These are phyloP conservation scores for Pseudoperonospora humuli DNA, from an alignment of 352 stramenopile species.

Conservation along the genomic window DNA sequence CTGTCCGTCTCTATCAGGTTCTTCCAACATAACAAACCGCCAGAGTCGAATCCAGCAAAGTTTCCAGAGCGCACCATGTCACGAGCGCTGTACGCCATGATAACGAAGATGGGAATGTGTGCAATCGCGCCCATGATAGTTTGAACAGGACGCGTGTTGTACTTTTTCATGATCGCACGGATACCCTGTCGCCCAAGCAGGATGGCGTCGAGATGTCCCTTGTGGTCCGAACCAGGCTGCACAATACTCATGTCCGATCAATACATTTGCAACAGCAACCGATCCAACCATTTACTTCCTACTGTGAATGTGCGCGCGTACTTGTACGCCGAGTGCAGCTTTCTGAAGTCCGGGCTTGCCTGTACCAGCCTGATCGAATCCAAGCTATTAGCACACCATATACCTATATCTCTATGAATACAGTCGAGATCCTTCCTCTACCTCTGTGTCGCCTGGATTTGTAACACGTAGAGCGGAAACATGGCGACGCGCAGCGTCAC, in stretches of 20 bases:
- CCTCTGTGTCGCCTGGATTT: slow-evolving; percentile 61
- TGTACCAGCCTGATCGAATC: slow-evolving; percentile 29
- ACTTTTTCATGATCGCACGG: slow-evolving; percentile 62
- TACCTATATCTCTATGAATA: neutral
- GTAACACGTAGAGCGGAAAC: slow-evolving; percentile 68
- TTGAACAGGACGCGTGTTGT: slow-evolving; percentile 61
- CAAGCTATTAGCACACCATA: slow-evolving; percentile 1
- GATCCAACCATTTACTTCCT: slow-evolving; percentile 3
- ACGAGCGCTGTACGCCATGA: slow-evolving; percentile 68
- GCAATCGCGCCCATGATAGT: slow-evolving; percentile 54
- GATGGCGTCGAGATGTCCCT: slow-evolving; percentile 43
- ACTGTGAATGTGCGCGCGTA: slow-evolving; percentile 66
- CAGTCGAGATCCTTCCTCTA: slow-evolving; percentile 2
- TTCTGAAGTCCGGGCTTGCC: slow-evolving; percentile 46
- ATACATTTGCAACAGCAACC: neutral
- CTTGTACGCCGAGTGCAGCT: slow-evolving; percentile 65
- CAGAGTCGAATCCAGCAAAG: slow-evolving; percentile 48
- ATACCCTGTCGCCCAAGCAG: slow-evolving; percentile 39
- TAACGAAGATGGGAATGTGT: slow-evolving; percentile 63
- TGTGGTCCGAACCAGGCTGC: slow-evolving; percentile 33
- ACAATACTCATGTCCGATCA: slow-evolving; percentile 9
- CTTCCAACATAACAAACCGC: slow-evolving; percentile 54
- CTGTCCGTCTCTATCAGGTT: slow-evolving; percentile 59
- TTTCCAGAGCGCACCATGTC: slow-evolving; percentile 71
- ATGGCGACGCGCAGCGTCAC: slow-evolving; percentile 54